Evolutionary conservation across 805 yeast genomes (phyloP), one percentile per base, ranked within the genome.

Genomic region (Wickerhamomyces alni): DNA sequence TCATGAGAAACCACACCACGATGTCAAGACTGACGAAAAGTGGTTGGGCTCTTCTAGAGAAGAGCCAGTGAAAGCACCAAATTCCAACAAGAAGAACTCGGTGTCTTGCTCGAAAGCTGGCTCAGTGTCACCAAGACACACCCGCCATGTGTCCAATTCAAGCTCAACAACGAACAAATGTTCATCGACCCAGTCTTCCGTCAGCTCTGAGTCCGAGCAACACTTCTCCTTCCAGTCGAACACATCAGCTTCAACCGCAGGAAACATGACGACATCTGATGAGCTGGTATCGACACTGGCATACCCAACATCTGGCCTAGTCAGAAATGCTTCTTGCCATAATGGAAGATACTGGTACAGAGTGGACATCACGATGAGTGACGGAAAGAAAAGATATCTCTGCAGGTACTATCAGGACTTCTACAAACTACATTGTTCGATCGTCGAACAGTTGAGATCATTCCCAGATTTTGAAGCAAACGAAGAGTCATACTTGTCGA

Each of bases 401-500:
- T 67, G 75, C 44, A 60, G 77, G 15, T 73, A 67, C 51, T 74
- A 72, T 47, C 74, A 70, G 50, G 79, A 74, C 46, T 72, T 74
- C 39, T 69, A 71, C 51, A 66, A 67, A 37, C 51, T 74, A 17
- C 77, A 72, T 41, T 55, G 64, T 16, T 37, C 58, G 16, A 46
- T 69, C 18, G 47, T 62, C 18, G 55, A 55, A 27, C 40, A 44
- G 26, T 29, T 58, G 38, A 37, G 42, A 22, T 27, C 33, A 5
- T 39, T 40, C 13, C 30, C 42, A 4, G 44, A 41, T 18, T 19
- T 40, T 12, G 38, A 36, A 9, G 37, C 37, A 2, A 33, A 32
- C 10, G 37, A 30, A 17, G 42, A 44, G 17, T 30, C 21, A 5
- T 35, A 10, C 29, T 40, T 15, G 22, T 40, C 35, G 13, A 50